Evolutionary conservation across 345 rosid species (phyloP), one percentile per base, ranked within the genome.

Genomic region (Geranium rotundifolium): DNA sequence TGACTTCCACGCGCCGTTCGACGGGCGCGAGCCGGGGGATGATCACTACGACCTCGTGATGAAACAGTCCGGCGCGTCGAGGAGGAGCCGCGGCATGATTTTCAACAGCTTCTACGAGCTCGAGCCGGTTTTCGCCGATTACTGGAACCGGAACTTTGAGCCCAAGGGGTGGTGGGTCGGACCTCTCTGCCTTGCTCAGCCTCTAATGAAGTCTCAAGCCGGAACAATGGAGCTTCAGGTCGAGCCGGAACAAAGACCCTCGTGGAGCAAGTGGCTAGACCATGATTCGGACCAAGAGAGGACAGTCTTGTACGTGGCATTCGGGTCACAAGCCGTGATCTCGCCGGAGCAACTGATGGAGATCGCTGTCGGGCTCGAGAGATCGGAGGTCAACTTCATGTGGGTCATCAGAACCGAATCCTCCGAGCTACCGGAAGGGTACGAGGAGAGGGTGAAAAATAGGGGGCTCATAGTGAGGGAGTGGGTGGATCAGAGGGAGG

Each of bases 301-400:
- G 96, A 5, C 87, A 1, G 91, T 88, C 50, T 63, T 91, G 20
- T 91, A 86, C 68, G 90, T 82, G 0, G 96, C 96, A 0, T 88
- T 88, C 62, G 97, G 97, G 58, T 72, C 97, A 3, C 96, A 91
- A 27, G 80, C 85, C 1, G 90, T 85, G 65, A 71, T 86, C 18
- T 75, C 87, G 14, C 16, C 62, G 1, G 73, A 71, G 9, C 91
- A 88, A 46, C 68, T 88, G 23, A 70, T 59, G 46, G 88, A 91
- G 65, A 69, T 86, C 55, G 79, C 82, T 2, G 58, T 5, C 3
- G 97, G 88, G 37, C 65, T 91, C 62, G 85, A 82, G 63, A 79
- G 80, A 49, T 88, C 95, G 0, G 70, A 71, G 65, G 84, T 70
- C 1, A 78, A 73, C 41, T 82, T 88, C 77, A 60, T 87, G 61